Conservation (phyloP, 345 rosid genomes). For the Adansonia digitata region DNA sequence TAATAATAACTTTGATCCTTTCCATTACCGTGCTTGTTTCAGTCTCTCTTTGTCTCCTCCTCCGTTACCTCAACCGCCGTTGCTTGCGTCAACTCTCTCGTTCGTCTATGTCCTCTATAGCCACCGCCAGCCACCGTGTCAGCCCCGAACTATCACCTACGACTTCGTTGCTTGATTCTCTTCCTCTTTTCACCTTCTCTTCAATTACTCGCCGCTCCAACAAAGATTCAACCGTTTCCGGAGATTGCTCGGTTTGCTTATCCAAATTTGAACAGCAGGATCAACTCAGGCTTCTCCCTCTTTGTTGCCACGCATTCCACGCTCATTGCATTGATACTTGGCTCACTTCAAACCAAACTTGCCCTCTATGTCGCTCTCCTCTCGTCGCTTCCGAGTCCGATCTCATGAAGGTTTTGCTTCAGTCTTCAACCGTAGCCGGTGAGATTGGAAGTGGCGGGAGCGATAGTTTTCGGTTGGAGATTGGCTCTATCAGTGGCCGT, state of each 20-base stretch:
- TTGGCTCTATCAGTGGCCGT: constrained; percentile 77
- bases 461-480: constrained; percentile 77
- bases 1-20: constrained; percentile 56
- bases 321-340: constrained; percentile 73
- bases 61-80: constrained; percentile 69
- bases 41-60: constrained; percentile 59
- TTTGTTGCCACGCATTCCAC: constrained; percentile 93
- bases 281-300: constrained; percentile 79
- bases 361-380: constrained; percentile 89
- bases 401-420: constrained; percentile 38
- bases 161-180: constrained; percentile 45
- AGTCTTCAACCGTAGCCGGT: constrained; percentile 9
- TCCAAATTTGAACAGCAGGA: constrained; percentile 69
- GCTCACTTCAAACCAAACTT: constrained; percentile 65
- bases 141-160: constrained; percentile 39
- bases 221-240: constrained; percentile 23
- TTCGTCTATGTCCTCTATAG: constrained; percentile 12
- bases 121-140: constrained; percentile 27
- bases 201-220: constrained; percentile 55
- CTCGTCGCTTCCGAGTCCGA: constrained; percentile 64
- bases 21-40: constrained; percentile 51
- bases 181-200: constrained; percentile 73
- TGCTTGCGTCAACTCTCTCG: constrained; percentile 37
- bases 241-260: constrained; percentile 84
- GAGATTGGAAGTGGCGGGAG: constrained; percentile 14